Base-by-base conservation (phyloP, 2,329 filamentous ascomycete species). In the Phyllosticta ampelicida region DNA sequence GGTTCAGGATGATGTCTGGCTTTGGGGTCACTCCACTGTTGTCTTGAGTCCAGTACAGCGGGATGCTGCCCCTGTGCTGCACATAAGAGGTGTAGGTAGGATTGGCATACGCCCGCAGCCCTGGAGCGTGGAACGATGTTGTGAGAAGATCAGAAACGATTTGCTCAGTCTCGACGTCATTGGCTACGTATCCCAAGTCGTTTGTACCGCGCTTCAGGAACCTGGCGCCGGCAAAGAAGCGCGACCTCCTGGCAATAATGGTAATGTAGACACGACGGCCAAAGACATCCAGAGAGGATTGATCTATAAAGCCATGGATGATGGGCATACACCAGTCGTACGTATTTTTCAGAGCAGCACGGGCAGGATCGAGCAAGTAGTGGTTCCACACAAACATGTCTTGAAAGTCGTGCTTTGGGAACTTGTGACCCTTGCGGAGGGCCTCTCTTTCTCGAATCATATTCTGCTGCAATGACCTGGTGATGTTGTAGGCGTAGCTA, bases 381-480 rank as follows among this genome's bases (percentile, higher is more conserved):
- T 89, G 84, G 65, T 99, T 99, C 94, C 94, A 99, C 2, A 97
- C 87, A 68, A 99, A 99, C 94, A 99, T 99, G 48, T 87, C 83
- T 66, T 96, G 95, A 69, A 87, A 87, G 64, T 90, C 83, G 29
- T 82, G 80, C 26, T 80, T 77, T 2, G 80, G 78, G 26, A 82
- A 80, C 1, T 81, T 75, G 11, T 79, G 73, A 1, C 87, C 89
- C 61, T 84, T 78, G 28, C 83, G 80, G 54, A 95, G 73, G 2
- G 86, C 84, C 53, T 82, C 78, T 48, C 94, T 82, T 71, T 96
- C 90, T 29, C 84, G 81, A 19, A 85, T 86, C 61, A 99, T 90
- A 66, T 99, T 99, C 67, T 92, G 85, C 70, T 99, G 94, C 52
- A 99, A 76, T 0, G 90, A 95, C 56, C 86, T 83, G 0, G 94